phyloP scores from a whole-genome alignment of 176 grass and related monocot genomes.

The Otatea glauca region DNA sequence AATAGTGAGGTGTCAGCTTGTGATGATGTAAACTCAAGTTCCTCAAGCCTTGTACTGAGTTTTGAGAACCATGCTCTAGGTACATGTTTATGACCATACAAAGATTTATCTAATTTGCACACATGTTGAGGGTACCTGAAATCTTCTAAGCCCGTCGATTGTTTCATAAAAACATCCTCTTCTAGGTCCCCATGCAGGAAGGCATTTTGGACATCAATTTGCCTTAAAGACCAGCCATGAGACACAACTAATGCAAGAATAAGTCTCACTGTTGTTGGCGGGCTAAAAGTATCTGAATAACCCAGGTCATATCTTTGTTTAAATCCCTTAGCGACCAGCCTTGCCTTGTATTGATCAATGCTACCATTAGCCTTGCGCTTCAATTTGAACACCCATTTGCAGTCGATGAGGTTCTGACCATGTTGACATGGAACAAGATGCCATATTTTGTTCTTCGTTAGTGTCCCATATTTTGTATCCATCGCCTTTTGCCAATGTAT shows the following conservation, averaged over 20 bases:
- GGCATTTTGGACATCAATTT: background rate
- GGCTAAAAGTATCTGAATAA: background rate
- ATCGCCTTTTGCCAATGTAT: background rate
- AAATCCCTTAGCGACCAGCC: too few species aligned
- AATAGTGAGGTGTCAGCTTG: too few species aligned
- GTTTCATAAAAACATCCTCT: too few species aligned
- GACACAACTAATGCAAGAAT: background rate
- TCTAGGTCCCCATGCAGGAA: too few species aligned
- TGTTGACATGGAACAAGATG: background rate
- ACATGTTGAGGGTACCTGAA: background rate
- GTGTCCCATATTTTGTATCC: background rate
- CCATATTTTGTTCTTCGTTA: background rate
- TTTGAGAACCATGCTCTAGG: background rate
- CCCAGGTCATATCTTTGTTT: too few species aligned
- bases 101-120: background rate
- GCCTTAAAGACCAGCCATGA: too few species aligned
- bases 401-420: too few species aligned
- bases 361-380: too few species aligned
- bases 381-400: too few species aligned
- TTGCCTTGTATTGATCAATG: too few species aligned
- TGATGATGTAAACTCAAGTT: too few species aligned
- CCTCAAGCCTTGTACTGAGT: too few species aligned
- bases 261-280: background rate
- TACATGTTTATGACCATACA: constrained; percentile 21
- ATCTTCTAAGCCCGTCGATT: background rate